These are phyloP conservation scores for Rhododendron mucronatum DNA, from an alignment of 148 eudicot genomes.

Conservation along the genomic window DNA sequence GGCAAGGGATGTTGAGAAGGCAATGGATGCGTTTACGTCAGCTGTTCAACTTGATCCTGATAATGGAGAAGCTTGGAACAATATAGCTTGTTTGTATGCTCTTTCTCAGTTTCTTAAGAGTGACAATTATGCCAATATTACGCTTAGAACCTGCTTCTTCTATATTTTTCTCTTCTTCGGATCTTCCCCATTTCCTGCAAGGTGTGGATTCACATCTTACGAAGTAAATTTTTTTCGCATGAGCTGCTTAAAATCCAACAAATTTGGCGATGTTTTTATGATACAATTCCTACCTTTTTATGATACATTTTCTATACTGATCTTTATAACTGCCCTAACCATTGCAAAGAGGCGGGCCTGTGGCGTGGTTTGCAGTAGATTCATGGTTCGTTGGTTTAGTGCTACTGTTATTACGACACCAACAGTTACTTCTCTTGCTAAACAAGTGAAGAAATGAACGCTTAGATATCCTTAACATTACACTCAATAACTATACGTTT, in stretches of 20 bases:
- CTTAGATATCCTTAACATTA: neutral
- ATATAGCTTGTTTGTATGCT: constrained; percentile 84
- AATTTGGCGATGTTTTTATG: neutral
- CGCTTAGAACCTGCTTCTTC: neutral
- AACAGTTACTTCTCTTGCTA: neutral
- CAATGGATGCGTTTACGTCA: constrained; percentile 83
- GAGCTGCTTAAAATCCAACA: neutral
- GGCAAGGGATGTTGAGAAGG: constrained; percentile 81
- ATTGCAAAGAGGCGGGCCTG: neutral
- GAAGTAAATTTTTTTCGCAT: neutral
- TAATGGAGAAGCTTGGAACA: constrained; percentile 99
- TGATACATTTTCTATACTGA: neutral
- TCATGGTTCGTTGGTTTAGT: neutral
- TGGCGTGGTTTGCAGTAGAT: neutral
- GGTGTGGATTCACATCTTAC: neutral
- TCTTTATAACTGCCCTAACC: neutral
- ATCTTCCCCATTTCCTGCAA: neutral
- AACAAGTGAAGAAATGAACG: neutral
- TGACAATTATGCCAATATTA: neutral
- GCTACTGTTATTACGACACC: neutral
- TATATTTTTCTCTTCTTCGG: neutral
- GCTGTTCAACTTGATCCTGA: constrained; percentile 97
- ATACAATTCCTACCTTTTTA: neutral
- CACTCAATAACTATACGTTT: neutral
- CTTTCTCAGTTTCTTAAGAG: constrained; percentile 13